Evolutionary conservation across 2,329 filamentous ascomycete species (phyloP).

Genomic region (Arthroderma uncinatum): DNA sequence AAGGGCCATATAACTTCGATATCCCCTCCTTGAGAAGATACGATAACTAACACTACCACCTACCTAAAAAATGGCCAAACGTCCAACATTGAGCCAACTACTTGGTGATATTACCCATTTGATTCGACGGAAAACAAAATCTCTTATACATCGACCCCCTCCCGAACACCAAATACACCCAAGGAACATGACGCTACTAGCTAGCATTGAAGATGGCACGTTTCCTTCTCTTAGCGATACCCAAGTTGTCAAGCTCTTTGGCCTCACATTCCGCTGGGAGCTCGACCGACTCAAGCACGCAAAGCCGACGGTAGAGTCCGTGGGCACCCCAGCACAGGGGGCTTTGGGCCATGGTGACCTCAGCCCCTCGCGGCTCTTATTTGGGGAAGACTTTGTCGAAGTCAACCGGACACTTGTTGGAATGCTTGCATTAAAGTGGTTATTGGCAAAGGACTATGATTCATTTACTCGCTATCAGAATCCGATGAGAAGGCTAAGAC

Average conservation of each 20-base stretch:
- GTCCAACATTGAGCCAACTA: no score
- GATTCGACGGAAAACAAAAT: background rate
- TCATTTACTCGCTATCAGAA: slow-evolving; percentile 19
- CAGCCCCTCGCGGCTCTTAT: slow-evolving; percentile 23
- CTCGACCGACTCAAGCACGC: background rate
- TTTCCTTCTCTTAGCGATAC: background rate
- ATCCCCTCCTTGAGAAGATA: background rate
- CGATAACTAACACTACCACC: background rate
- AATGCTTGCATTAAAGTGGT: slow-evolving; percentile 29
- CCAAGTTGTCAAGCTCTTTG: background rate
- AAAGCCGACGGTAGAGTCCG: background rate
- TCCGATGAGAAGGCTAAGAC: background rate
- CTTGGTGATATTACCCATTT: no score
- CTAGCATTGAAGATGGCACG: background rate
- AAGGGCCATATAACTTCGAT: background rate
- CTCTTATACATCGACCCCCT: background rate
- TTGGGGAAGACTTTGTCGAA: slow-evolving; percentile 24
- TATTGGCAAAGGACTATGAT: slow-evolving; percentile 27
- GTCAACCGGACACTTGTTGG: slow-evolving; percentile 33
- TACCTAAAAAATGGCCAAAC: no score
- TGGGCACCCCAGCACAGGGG: background rate
- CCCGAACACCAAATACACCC: background rate
- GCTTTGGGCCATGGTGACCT: background rate
- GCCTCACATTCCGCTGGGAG: background rate
- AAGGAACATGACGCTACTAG: background rate